A percentile compares a stretch with the other conserved stretches of the same genome.
Conservation (phyloP, 495 filamentous ascomycete genomes). For the Penicillium antarcticum region DNA sequence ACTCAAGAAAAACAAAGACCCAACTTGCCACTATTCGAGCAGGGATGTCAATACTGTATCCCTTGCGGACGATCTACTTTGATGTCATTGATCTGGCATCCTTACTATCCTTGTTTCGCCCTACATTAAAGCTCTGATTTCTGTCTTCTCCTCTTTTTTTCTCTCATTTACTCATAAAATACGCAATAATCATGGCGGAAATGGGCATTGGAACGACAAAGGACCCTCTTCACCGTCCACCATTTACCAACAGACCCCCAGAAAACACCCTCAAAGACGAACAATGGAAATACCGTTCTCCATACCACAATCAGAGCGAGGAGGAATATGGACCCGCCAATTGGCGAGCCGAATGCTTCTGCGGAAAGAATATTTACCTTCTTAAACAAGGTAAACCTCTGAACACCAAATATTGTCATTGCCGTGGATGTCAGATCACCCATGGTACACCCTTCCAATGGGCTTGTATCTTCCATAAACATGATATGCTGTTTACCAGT, state of each 20-base stretch:
- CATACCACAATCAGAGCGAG: constrained; percentile 54
- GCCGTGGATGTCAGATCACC: constrained; percentile 74
- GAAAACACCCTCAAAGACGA: constrained; percentile 26
- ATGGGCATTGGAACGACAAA: neutral
- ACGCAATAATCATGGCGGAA: constrained; percentile 12
- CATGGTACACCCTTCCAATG: constrained; percentile 89
- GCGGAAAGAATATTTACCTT: constrained; percentile 68
- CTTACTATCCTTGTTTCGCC: neutral
- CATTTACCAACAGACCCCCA: constrained; percentile 14
- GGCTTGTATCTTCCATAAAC: constrained; percentile 87
- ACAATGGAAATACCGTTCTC: constrained; percentile 61
- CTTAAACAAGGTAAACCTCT: constrained; percentile 67
- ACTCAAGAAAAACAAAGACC: too few relatives aligned
- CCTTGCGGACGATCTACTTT: too few relatives aligned
- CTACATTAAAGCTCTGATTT: too few relatives aligned
- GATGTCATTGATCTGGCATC: neutral
- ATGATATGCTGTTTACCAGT: constrained; percentile 70
- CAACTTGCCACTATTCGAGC: too few relatives aligned
- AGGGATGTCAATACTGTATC: too few relatives aligned
- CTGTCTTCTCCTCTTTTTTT: neutral
- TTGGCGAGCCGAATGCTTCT: constrained; percentile 76
- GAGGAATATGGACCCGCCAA: constrained; percentile 59
- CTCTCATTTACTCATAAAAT: neutral
- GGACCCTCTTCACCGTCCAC: constrained; percentile 15
- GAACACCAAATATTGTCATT: constrained; percentile 83